Percentiles rank a stretch among this genome's conserved stretches.
Conservation (phyloP, 371 early-diverging fungal species). For the Mucor plumbeus region DNA sequence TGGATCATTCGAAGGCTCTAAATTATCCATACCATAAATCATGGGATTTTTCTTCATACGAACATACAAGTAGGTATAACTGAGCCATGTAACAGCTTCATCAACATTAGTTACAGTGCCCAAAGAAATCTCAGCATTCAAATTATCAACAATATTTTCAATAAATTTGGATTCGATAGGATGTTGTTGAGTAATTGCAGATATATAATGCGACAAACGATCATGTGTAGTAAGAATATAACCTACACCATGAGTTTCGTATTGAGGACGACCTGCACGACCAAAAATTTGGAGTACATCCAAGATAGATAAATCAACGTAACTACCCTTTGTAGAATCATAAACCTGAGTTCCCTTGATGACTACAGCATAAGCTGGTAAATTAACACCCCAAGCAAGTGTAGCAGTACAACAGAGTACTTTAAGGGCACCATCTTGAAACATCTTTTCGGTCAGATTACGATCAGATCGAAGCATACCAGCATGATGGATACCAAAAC, state of each 20-base stretch:
- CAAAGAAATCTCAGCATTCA: constrained; percentile 97
- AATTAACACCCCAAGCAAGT: constrained; percentile 99
- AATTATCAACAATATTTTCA: constrained; percentile 85
- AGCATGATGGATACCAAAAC: constrained; percentile 99
- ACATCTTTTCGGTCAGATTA: constrained; percentile 86
- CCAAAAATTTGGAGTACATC: constrained; percentile 99
- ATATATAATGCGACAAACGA: constrained; percentile 91
- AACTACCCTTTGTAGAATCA: constrained; percentile 90
- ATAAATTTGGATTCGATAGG: constrained; percentile 98
- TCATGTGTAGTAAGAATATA: constrained; percentile 92
- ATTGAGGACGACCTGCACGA: constrained; percentile 99
- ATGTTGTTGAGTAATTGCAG: constrained; percentile 94
- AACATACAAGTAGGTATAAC: constrained; percentile 97
- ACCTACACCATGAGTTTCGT: constrained; percentile 91
- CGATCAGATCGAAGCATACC: constrained; percentile 96
- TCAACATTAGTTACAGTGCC: constrained; percentile 93
- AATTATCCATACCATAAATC: constrained; percentile 86
- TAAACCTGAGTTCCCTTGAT: constrained; percentile 99
- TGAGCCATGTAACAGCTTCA: constrained; percentile 97
- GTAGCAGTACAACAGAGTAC: constrained; percentile 99
- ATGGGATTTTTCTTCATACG: constrained; percentile 96
- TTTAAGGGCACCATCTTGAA: constrained; percentile 87
- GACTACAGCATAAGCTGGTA: constrained; percentile 98
- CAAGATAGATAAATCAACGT: constrained; percentile 90
- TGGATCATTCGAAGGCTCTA: constrained; percentile 80